phyloP scores from a whole-genome alignment of 2,329 filamentous ascomycete genomes.

The Claviceps pusilla region DNA sequence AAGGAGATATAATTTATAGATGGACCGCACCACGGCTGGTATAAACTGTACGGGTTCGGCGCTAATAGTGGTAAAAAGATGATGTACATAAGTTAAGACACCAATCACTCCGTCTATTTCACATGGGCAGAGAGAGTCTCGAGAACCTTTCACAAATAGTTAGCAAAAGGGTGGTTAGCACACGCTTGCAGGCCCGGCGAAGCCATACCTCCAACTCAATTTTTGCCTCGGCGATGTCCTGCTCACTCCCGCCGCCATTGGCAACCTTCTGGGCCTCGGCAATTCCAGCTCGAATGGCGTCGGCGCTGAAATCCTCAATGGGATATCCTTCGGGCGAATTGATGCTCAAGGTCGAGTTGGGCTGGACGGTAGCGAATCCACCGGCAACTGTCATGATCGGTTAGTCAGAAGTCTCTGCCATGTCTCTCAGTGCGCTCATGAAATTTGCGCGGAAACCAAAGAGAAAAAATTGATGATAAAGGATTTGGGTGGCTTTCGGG shows the following conservation, averaged over 20 bases:
- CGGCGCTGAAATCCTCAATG: slow-evolving; percentile 88
- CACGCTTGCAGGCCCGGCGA: neutral
- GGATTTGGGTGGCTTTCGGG: neutral
- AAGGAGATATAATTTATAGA: slow-evolving; percentile 1
- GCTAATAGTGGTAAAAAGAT: slow-evolving; percentile 20
- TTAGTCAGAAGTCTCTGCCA: slow-evolving; percentile 3
- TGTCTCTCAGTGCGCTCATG: neutral
- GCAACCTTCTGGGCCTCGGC: slow-evolving; percentile 92
- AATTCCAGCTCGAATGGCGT: slow-evolving; percentile 79
- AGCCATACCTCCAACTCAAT: slow-evolving; percentile 80
- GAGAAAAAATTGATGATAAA: neutral
- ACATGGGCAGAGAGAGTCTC: slow-evolving; percentile 68
- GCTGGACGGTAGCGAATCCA: slow-evolving; percentile 93
- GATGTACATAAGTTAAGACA: slow-evolving; percentile 29
- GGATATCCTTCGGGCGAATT: slow-evolving; percentile 94
- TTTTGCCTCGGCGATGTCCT: slow-evolving; percentile 97
- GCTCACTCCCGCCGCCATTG: slow-evolving; percentile 78
- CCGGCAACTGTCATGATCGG: slow-evolving; percentile 57
- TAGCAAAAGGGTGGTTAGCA: neutral
- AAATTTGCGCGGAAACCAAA: neutral
- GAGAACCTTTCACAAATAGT: slow-evolving; percentile 43
- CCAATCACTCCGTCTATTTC: slow-evolving; percentile 50
- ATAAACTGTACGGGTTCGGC: slow-evolving; percentile 22
- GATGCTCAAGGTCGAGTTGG: slow-evolving; percentile 88
- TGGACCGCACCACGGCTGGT: slow-evolving; percentile 16